Conservation (phyloP, 2,329 filamentous ascomycete genomes). For the Mycosphaerelloides madeirae region DNA sequence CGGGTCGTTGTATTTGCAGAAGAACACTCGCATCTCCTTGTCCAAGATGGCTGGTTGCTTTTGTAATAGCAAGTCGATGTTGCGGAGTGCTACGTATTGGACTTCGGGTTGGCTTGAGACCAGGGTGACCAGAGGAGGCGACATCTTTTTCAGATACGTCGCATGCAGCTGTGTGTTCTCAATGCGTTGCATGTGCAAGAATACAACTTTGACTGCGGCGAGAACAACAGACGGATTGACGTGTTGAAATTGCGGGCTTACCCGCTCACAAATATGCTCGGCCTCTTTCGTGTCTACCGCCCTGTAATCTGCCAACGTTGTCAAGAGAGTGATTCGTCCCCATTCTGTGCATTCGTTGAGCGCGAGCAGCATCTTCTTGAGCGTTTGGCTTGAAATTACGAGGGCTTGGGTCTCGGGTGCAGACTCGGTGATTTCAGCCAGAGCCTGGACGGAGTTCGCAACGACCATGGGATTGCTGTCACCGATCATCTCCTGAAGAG, state of each 20-base stretch:
- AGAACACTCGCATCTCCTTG: conserved; percentile 97
- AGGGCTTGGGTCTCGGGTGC: conserved; percentile 87
- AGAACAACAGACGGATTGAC: conserved; percentile 96
- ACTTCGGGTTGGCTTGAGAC: conserved; percentile 95
- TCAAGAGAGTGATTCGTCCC: conserved; percentile 90
- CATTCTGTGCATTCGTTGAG: conserved; percentile 98
- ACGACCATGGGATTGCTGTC: conserved; percentile 99
- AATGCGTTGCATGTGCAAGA: conserved; percentile 87
- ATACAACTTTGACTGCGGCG: conserved; percentile 96
- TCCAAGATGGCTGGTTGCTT: conserved; percentile 94
- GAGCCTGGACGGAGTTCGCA: conserved; percentile 89
- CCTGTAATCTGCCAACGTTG: conserved; percentile 82
- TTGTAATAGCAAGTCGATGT: conserved; percentile 92
- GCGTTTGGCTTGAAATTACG: conserved; percentile 70
- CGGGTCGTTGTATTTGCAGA: conserved; percentile 99
- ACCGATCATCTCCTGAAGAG: conserved; percentile 88
- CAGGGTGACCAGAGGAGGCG: conserved; percentile 88
- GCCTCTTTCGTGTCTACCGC: conserved; percentile 88
- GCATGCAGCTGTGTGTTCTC: conserved; percentile 67
- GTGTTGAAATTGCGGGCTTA: conserved; percentile 95
- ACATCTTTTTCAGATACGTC: conserved; percentile 97
- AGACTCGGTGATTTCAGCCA: conserved; percentile 85
- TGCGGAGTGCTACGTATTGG: conserved; percentile 92
- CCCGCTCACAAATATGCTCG: conserved; percentile 95
- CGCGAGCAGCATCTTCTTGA: conserved; percentile 95